These are phyloP conservation scores for Euphorbia schlechtendalii DNA, from an alignment of 441 rosid genomes.

Conservation along the genomic window DNA sequence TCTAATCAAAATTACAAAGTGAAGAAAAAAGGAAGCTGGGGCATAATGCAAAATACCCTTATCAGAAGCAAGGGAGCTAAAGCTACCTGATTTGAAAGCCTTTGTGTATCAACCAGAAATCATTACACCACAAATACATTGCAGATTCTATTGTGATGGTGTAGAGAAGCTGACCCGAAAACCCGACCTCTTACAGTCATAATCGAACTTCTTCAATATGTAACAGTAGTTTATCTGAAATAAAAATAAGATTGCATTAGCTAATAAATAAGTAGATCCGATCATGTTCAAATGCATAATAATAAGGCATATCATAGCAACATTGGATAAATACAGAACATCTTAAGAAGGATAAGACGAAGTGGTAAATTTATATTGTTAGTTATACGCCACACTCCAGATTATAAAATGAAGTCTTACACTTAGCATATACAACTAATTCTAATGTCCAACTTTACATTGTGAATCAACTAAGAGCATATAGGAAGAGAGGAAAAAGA, in stretches of 20 bases:
- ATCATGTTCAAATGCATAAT: not conserved
- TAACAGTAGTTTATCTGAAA: conserved; percentile 81
- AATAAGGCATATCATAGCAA: not conserved
- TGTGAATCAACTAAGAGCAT: not conserved
- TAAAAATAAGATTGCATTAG: conserved; percentile 15
- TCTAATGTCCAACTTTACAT: not conserved
- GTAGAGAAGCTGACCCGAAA: conserved; percentile 57
- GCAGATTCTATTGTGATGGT: conserved; percentile 26
- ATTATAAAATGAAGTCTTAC: not conserved
- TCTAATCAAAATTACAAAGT: conserved; percentile 7
- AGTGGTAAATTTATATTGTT: too few relatives aligned
- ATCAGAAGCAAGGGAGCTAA: conserved; percentile 9
- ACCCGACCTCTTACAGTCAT: conserved; percentile 66
- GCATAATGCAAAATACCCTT: conserved; percentile 8
- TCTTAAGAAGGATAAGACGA: too few relatives aligned
- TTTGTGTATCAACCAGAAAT: conserved; percentile 7
- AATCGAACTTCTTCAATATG: conserved; percentile 56
- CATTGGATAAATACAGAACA: too few relatives aligned
- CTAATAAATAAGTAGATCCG: not conserved
- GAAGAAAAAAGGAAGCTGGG: conserved; percentile 14
- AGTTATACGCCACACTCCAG: not conserved
- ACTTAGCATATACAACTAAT: not conserved
- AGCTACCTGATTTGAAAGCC: conserved; percentile 22
- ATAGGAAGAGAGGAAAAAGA: not conserved
- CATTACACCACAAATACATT: not conserved